Evolutionary conservation across 75 land plant species (phyloP), one percentile per base, ranked within the genome.

Genomic region (Picea sitchensis): DNA sequence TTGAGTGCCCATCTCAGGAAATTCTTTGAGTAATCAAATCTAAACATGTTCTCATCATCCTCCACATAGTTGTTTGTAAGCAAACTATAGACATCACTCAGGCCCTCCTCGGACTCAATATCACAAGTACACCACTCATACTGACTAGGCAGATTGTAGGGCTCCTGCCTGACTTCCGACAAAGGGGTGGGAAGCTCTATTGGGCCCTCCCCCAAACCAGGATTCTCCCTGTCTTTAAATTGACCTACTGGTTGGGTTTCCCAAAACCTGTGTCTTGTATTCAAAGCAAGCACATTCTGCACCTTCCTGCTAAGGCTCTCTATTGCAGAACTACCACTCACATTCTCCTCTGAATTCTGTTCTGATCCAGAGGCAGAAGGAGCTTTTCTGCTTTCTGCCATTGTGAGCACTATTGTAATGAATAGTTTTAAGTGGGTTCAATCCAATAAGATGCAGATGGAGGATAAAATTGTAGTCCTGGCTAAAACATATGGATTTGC

Each of bases 81-180:
- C 11, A 86, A 79, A 18, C 54, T 77, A 65, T 84, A 86, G 13
- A 86, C 58, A 73, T 86, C 82, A 61, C 38, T 38, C 82, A 84
- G 51, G 44, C 86, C 80, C 17, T 76, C 77, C 17, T 83, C 79
- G 54, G 57, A 41, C 9, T 63, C 63, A 38, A 86, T 47, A 68
- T 83, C 86, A 59, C 86, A 86, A 4, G 82, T 86, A 59, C 82
- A 83, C 87, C 87, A 86, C 58, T 86, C 87, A 72, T 86, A 86
- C 12, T 80, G 80, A 63, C 62, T 68, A 62, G 87, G 87, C 21
- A 86, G 79, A 36, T 80, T 83, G 76, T 83, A 86, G 44, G 87
- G 86, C 82, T 86, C 86, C 61, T 61, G 75, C 62, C 81, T 69
- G 11, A 86, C 82, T 30, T 80, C 82, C 9, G 82, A 75, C 41